Evolutionary conservation across 2,329 filamentous ascomycete genomes (phyloP), one percentile per base, ranked within the genome.

Genomic region (Tolypocladium cylindrosporum): DNA sequence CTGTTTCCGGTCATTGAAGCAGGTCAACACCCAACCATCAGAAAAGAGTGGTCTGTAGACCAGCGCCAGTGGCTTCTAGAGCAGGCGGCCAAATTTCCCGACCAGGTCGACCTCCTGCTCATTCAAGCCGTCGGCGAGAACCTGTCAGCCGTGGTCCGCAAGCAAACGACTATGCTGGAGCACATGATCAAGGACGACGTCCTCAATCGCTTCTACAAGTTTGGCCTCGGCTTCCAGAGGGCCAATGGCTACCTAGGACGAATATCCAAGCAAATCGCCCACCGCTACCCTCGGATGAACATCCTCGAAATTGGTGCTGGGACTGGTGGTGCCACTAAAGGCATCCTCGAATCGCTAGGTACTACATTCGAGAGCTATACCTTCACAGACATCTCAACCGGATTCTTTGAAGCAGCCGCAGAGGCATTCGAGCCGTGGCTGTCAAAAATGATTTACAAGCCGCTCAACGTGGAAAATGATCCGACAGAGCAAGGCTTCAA

Each of bases 281-380:
- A 75, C 56, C 69, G 72, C 2, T 73, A 74, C 54, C 77, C 77
- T 0, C 68, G 69, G n/a, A 67, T 75, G 55, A 72, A 73, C 3
- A 69, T 79, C 37, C 59, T 80, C 5, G 67, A 70, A 56, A 65
- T 75, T 11, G 76, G 76, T 19, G 76, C 73, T 11, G 77, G 77
- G 1, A 77, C 74, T 4, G 77, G 75, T 3, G 71, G 69, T 13
- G 68, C 75, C 0, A 79, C 77, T 0, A 62, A 67, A 8, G 55
- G 52, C 1, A 64, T 79, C 7, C 61, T 79, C 1, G 57, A 65
- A 2, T 55, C 56, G 1, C 60, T 77, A 7, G 69, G 65, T 2
- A 24, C 61, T 16, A 16, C 61, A 2, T 75, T 75, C 24, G 36
- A 50, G 11, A 42, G 55, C 1, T 80, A 79, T 62, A 76, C 73